Evolutionary conservation across 306 rosid species (phyloP), one percentile per base, ranked within the genome.

Genomic region (Gynostemma pentaphyllum): DNA sequence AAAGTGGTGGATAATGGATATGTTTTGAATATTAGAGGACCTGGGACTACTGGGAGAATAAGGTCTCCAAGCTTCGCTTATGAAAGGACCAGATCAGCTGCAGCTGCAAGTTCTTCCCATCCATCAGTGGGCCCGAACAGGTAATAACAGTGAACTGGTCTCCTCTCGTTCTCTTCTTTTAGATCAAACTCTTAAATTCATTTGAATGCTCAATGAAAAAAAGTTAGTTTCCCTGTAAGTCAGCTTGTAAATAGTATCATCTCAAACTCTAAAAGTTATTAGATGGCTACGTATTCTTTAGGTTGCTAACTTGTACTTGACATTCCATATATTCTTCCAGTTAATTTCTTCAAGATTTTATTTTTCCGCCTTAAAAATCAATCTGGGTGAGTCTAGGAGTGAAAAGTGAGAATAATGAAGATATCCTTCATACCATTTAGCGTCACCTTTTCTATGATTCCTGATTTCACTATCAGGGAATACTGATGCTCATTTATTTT

Each of bases 1-100:
- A 27, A 52, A 52, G 27, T 52, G 59, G 37, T 52, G 59, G 36
- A 52, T 27, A 27, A 52, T 60, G 48, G 66, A 37, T 12, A 13
- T 52, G 37, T 52, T 60, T 42, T 24, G 23, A 62, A 24, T 62
- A 5, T 40, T 39, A 62, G 67, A 27, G 49, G 4, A 62, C 50
- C 67, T 14, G 52, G 30, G 30, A 37, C 67, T 39, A 44, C 67
- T 40, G 39, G 6, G 11, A 62, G 22, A 18, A 62, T 39, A 52
- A 42, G 50, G 21, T 41, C 47, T 45, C 67, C 52, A 42, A 23
- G 36, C 34, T n/a, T 26, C 12, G 67, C 36, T 62, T 22, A 41
- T 62, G 37, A 62, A 45, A 62, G 49, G 23, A 28, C 30, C 49
- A 62, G 50, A 62, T 15, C 67, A 12, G 67, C 5, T 23, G 67